These are phyloP conservation scores for Linderina pennispora DNA, from an alignment of 192 early-diverging fungal genomes.

Conservation along the genomic window DNA sequence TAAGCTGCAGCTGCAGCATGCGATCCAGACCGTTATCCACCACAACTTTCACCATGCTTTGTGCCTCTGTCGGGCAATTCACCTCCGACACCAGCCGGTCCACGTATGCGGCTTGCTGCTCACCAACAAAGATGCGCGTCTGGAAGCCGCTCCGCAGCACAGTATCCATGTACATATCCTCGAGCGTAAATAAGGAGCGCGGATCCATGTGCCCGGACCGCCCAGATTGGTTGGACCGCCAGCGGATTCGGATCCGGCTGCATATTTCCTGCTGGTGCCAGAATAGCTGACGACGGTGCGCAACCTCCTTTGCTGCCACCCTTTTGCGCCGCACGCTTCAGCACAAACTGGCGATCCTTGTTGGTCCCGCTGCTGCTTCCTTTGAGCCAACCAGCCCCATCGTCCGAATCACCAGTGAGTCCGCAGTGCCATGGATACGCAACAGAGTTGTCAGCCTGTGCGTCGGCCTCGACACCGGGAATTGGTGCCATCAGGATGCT, in stretches of 20 bases:
- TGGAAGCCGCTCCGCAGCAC: constrained; percentile 10
- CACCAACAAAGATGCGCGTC: constrained; percentile 7
- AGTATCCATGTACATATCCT: not conserved
- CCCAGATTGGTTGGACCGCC: constrained; percentile 16
- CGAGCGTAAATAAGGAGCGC: constrained; percentile 9
- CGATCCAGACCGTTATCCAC: not conserved
- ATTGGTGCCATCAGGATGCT: constrained; percentile 6
- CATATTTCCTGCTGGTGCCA: constrained; percentile 30
- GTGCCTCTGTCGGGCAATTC: not conserved
- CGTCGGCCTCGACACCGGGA: constrained; percentile 34
- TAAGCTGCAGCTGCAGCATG: not conserved
- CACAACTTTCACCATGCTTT: not conserved
- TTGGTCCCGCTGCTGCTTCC: no score
- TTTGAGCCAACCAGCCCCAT: no score
- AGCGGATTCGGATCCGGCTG: constrained; percentile 22
- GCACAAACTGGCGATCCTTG: constrained; percentile 31
- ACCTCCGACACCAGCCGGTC: constrained; percentile 8
- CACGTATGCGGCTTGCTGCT: not conserved
- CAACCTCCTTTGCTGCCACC: constrained; percentile 1
- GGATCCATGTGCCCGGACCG: constrained; percentile 27
- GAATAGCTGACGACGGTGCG: constrained; percentile 13
- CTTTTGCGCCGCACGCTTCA: constrained; percentile 8
- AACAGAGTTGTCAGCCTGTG: constrained; percentile 17
- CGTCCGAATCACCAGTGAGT: no score
- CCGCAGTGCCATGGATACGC: constrained; percentile 43